Conservation (phyloP, 192 early-diverging fungal species). For the Ambispora gerdemannii region DNA sequence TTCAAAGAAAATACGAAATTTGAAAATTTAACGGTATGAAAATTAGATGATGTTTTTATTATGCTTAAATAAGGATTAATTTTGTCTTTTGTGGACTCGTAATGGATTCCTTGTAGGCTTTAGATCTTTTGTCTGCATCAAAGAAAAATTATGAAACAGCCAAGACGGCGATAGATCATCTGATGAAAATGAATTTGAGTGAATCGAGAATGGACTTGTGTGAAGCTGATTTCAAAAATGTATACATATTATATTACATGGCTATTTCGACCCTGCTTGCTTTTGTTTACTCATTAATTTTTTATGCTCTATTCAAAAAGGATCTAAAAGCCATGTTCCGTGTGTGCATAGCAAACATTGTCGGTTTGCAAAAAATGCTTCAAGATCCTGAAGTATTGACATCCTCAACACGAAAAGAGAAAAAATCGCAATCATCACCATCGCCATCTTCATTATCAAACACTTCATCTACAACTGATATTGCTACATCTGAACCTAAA, state of each 20-base stretch:
- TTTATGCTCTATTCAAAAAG: background rate
- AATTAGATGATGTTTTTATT: too few relatives aligned
- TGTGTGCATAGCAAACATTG: slow-evolving; percentile 28
- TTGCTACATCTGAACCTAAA: background rate
- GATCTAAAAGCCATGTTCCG: slow-evolving; percentile 23
- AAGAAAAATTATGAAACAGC: slow-evolving; percentile 24
- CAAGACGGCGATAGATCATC: background rate
- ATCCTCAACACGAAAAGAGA: background rate
- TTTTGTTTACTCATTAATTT: background rate
- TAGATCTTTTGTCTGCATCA: slow-evolving; percentile 14
- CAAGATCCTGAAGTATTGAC: background rate
- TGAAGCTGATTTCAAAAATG: slow-evolving; percentile 13
- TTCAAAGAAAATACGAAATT: slow-evolving; percentile 23
- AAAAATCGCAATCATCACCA: background rate
- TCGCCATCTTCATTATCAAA: background rate
- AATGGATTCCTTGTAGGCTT: background rate
- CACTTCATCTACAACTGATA: background rate
- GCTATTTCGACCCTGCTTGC: background rate
- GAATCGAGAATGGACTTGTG: slow-evolving; percentile 21
- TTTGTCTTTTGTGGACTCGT: too few relatives aligned
- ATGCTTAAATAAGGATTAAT: too few relatives aligned
- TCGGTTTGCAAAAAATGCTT: slow-evolving; percentile 23
- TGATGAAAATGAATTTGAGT: background rate
- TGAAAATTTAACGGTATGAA: slow-evolving; percentile 16
- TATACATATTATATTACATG: background rate